A percentile compares a stretch with the other conserved stretches of the same genome.
Conservation (phyloP, 164 flowering plant genomes). For the Brasenia schreberi region DNA sequence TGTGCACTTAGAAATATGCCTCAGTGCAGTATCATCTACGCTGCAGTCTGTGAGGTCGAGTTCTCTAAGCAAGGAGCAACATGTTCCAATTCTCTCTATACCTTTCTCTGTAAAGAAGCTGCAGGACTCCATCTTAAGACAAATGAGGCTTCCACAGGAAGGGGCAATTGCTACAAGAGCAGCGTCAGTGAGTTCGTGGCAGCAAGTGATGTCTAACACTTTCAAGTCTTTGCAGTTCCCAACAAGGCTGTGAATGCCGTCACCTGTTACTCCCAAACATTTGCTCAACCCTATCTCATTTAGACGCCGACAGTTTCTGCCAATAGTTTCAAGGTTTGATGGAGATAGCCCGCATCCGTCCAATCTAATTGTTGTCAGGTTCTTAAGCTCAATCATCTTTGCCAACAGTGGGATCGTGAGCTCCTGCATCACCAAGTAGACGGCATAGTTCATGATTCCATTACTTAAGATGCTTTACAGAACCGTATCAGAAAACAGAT, state of each 20-base stretch:
- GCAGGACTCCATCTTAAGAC: constrained; percentile 63
- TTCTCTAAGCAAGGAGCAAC: constrained; percentile 33
- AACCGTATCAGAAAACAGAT: neutral
- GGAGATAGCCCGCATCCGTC: constrained; percentile 42
- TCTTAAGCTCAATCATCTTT: constrained; percentile 25
- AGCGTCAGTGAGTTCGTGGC: constrained; percentile 36
- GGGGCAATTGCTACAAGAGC: constrained; percentile 39
- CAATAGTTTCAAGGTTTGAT: constrained; percentile 16
- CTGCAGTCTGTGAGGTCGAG: constrained; percentile 70
- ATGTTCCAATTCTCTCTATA: constrained; percentile 31
- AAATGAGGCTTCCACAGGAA: constrained; percentile 33
- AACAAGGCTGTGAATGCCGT: constrained; percentile 37
- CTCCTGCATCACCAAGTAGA: constrained; percentile 25
- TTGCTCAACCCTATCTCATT: constrained; percentile 52
- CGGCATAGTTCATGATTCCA: neutral
- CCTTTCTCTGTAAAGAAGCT: constrained; percentile 34
- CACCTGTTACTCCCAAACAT: constrained; percentile 49
- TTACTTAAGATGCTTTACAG: neutral
- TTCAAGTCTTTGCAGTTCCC: constrained; percentile 26
- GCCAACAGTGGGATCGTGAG: constrained; percentile 19
- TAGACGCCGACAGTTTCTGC: constrained; percentile 28
- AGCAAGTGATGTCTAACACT: constrained; percentile 51
- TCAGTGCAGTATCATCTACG: constrained; percentile 44
- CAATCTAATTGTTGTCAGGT: constrained; percentile 25
- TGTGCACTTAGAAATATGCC: constrained; percentile 38